Evolutionary conservation across 768 basidiomycete species (phyloP).

Genomic region (Auriscalpium microsporum): DNA sequence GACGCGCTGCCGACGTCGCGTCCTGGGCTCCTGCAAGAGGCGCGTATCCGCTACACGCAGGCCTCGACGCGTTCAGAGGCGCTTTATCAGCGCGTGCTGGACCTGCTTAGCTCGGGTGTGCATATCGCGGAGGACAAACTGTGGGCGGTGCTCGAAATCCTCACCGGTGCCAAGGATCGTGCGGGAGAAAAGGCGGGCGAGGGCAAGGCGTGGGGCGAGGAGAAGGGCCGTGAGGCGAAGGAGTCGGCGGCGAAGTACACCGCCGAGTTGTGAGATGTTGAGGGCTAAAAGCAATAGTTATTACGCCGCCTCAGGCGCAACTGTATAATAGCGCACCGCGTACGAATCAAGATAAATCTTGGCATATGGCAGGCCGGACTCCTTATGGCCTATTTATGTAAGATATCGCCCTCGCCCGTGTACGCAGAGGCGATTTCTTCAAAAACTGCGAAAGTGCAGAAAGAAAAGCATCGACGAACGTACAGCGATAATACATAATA

Average conservation of each 20-base stretch:
- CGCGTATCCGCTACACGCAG: slow-evolving; percentile 74
- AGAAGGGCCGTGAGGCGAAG: slow-evolving; percentile 28
- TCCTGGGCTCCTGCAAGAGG: slow-evolving; percentile 77
- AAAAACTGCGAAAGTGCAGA: no score
- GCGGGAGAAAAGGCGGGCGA: slow-evolving; percentile 21
- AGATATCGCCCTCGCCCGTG: no score
- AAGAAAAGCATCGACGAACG: no score
- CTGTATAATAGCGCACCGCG: no score
- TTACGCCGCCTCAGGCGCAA: no score
- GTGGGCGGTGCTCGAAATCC: slow-evolving; percentile 24
- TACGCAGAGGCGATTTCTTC: no score
- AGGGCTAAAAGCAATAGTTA: no score
- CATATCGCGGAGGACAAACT: slow-evolving; percentile 73
- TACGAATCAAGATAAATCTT: no score
- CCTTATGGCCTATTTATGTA: no score
- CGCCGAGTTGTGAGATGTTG: slow-evolving; percentile 21
- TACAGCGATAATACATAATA: no score
- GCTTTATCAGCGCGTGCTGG: slow-evolving; percentile 52
- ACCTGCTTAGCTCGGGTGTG: slow-evolving; percentile 58
- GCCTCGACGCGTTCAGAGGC: slow-evolving; percentile 46
- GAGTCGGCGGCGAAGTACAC: slow-evolving; percentile 27
- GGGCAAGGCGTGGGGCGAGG: slow-evolving; percentile 26
- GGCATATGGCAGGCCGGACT: no score
- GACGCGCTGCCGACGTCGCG: slow-evolving; percentile 54
- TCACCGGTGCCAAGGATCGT: slow-evolving; percentile 33